Conservation (phyloP, 768 basidiomycete species). For the Asterophora lycoperdoides region DNA sequence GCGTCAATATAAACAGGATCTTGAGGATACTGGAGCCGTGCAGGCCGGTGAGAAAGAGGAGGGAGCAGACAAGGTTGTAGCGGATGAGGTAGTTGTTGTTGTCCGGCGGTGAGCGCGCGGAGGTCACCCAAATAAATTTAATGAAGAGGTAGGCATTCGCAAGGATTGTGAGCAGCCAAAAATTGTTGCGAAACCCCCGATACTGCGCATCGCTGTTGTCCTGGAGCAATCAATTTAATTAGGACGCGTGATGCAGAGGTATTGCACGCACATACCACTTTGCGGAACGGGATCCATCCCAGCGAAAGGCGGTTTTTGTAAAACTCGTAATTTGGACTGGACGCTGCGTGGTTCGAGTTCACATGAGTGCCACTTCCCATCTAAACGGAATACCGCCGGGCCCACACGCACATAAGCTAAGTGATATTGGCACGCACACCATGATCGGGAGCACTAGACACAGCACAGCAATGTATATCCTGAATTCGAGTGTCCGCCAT, state of each 20-base stretch:
- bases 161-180: constrained; percentile 55
- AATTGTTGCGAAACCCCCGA: constrained; percentile 77
- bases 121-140: constrained; percentile 46
- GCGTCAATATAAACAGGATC: constrained; percentile 61
- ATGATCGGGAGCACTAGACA: constrained; percentile 64
- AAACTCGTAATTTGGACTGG: constrained; percentile 67
- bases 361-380: no score
- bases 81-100: constrained; percentile 40
- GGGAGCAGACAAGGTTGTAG: constrained; percentile 58
- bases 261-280: constrained; percentile 51
- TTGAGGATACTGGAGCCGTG: constrained; percentile 84
- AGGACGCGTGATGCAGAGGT: constrained; percentile 8
- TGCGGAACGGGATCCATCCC: constrained; percentile 82
- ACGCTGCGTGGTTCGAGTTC: constrained; percentile 35
- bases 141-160: constrained; percentile 50
- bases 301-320: constrained; percentile 55
- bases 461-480: constrained; percentile 63
- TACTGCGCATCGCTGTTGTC: constrained; percentile 94
- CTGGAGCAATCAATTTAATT: constrained; percentile 34
- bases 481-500: constrained; percentile 83
- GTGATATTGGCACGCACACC: constrained; percentile 65
- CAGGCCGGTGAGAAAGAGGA: constrained; percentile 61
- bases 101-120: constrained; percentile 17
- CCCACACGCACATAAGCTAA: constrained; percentile 69
- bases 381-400: not conserved